Percentiles rank a stretch among this genome's conserved stretches.
Evolutionary conservation across 2,329 filamentous ascomycete species (phyloP).

Genomic region (Elsinoe arachidis): DNA sequence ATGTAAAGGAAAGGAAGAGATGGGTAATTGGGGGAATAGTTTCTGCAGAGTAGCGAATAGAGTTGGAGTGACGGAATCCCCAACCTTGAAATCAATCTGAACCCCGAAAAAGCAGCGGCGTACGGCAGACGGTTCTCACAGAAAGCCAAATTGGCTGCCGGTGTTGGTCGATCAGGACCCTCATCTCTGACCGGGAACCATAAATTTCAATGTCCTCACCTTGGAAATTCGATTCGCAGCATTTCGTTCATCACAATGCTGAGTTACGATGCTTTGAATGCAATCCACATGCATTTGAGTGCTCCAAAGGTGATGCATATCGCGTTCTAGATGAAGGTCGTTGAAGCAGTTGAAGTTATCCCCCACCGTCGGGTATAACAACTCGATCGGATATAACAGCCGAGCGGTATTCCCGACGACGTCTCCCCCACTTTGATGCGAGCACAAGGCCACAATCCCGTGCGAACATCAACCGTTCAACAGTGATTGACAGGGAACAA

Average conservation of each 20-base stretch:
- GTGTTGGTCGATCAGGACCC: background rate
- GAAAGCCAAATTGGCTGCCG: slow-evolving; percentile 1
- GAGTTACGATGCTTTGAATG: background rate
- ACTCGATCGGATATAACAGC: background rate
- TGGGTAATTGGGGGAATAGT: no score
- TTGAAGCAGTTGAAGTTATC: background rate
- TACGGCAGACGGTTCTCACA: background rate
- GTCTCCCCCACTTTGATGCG: background rate
- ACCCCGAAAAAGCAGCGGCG: slow-evolving; percentile 5
- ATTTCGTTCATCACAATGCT: background rate
- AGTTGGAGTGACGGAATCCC: background rate
- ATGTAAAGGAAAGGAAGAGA: background rate
- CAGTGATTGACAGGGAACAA: background rate
- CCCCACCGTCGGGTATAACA: background rate
- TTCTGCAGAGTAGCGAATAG: background rate
- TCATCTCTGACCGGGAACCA: background rate
- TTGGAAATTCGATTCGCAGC: background rate
- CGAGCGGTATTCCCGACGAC: background rate
- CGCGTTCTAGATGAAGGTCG: no score
- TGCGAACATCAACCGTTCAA: background rate
- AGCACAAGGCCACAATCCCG: background rate
- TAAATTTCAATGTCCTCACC: background rate
- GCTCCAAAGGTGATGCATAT: no score
- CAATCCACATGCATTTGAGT: no score
- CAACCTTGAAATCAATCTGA: background rate